These are phyloP conservation scores for Deinandra increscens DNA, from an alignment of 129 eudicot genomes.

Conservation along the genomic window DNA sequence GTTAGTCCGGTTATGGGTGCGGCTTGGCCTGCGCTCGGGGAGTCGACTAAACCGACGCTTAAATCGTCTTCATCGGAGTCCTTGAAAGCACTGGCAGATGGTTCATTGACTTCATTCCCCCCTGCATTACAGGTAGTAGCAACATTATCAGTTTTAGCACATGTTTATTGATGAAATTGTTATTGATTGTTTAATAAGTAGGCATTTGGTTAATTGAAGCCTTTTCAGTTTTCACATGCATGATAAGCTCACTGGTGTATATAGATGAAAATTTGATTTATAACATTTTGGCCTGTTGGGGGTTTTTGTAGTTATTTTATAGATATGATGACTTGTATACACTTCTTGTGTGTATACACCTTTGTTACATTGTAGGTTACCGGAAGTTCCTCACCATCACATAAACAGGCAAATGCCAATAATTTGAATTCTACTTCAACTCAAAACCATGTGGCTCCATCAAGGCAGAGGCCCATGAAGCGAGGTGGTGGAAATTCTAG, in stretches of 20 bases:
- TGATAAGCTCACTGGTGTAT: background rate
- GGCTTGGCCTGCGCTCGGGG: slow-evolving; percentile 88
- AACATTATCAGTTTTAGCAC: background rate
- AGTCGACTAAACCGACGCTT: slow-evolving; percentile 59
- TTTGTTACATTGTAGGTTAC: slow-evolving; percentile 35
- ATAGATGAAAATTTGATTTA: slow-evolving; percentile 16
- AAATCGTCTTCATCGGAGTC: slow-evolving; percentile 61
- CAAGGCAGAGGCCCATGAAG: slow-evolving; percentile 58
- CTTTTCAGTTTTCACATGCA: background rate
- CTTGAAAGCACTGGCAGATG: slow-evolving; percentile 45
- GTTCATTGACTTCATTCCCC: slow-evolving; percentile 30
- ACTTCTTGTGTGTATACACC: slow-evolving; percentile 1
- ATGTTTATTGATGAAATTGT: background rate
- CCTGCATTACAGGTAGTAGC: slow-evolving; percentile 47
- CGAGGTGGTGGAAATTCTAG: slow-evolving; percentile 53
- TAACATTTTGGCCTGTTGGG: background rate
- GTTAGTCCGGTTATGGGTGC: slow-evolving; percentile 62
- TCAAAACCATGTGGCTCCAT: slow-evolving; percentile 48
- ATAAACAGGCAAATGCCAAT: slow-evolving; percentile 35
- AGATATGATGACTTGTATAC: slow-evolving; percentile 10
- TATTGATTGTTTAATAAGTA: slow-evolving; percentile 3
- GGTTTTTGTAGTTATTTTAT: background rate
- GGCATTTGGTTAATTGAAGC: slow-evolving; percentile 13
- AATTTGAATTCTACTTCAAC: slow-evolving; percentile 41
- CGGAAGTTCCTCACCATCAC: slow-evolving; percentile 53